A percentile compares a stretch with the other conserved stretches of the same genome.
These are phyloP conservation scores for Termitomyces sp. DNA, from an alignment of 768 basidiomycete species.

Conservation along the genomic window DNA sequence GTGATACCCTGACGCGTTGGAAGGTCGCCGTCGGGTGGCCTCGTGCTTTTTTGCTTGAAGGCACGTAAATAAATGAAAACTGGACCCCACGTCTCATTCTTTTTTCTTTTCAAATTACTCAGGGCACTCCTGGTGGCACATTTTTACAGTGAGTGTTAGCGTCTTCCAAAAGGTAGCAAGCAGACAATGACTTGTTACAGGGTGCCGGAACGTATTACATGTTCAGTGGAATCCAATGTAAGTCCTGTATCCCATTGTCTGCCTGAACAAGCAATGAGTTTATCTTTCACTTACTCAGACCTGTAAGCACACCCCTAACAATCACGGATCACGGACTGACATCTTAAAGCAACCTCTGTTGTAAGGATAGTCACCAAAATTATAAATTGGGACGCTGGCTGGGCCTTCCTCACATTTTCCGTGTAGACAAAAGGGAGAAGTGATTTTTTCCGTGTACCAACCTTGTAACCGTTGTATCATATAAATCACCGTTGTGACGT, in stretches of 20 bases:
- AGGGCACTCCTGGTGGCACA: constrained; percentile 77
- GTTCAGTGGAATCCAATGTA: constrained; percentile 49
- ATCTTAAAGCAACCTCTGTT: constrained; percentile 39
- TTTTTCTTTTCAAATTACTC: background rate
- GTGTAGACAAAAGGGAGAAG: constrained; percentile 20
- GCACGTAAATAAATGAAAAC: constrained; percentile 17
- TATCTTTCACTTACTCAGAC: constrained; percentile 20
- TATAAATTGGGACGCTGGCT: constrained; percentile 35
- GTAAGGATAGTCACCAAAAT: constrained; percentile 52
- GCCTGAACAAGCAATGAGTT: background rate
- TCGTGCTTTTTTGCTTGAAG: constrained; percentile 59
- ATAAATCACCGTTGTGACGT: background rate
- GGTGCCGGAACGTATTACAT: constrained; percentile 47
- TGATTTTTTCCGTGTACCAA: background rate
- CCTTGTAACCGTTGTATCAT: background rate
- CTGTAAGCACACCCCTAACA: constrained; percentile 29
- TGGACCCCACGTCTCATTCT: background rate
- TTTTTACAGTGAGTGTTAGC: constrained; percentile 45
- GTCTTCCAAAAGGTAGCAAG: background rate
- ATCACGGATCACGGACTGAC: background rate
- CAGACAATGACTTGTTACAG: constrained; percentile 16
- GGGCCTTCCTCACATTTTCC: constrained; percentile 45
- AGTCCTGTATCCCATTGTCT: constrained; percentile 12
- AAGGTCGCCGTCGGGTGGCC: constrained; percentile 61
- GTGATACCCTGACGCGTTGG: constrained; percentile 48